phyloP scores from a whole-genome alignment of 768 basidiomycete genomes.

The Suillus cothurnatus region DNA sequence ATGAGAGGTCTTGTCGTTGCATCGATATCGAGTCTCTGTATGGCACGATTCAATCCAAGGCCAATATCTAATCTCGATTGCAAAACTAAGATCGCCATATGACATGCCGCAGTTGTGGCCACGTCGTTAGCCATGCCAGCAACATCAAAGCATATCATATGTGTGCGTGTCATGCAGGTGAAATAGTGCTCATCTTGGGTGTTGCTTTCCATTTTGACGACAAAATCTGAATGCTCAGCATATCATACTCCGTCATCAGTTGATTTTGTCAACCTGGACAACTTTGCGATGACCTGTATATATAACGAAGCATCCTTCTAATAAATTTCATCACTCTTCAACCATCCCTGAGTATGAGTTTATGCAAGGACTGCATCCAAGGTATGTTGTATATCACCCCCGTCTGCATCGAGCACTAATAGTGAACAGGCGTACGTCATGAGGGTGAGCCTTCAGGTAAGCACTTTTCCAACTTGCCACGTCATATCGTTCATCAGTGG shows the following conservation, averaged over 20 bases:
- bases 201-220: not conserved
- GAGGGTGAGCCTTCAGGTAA: constrained; percentile 50
- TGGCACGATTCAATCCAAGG: not conserved
- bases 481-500: not conserved
- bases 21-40: not conserved
- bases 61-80: not conserved
- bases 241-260: not conserved
- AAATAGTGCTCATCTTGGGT: not conserved
- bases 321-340: not conserved
- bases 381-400: constrained; percentile 36
- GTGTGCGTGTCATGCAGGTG: not conserved
- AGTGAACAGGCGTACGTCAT: constrained; percentile 48
- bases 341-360: constrained; percentile 40
- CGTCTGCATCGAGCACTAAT: not conserved
- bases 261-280: not conserved
- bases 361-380: constrained; percentile 57
- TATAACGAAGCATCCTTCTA: not conserved
- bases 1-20: constrained; percentile 10
- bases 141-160: not conserved
- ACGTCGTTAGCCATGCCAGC: not conserved
- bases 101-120: not conserved
- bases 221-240: not conserved
- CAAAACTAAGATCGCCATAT: not conserved
- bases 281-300: not conserved
- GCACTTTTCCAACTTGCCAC: not conserved